Conservation (phyloP, 768 basidiomycete genomes). For the Clavaria fumosa region DNA sequence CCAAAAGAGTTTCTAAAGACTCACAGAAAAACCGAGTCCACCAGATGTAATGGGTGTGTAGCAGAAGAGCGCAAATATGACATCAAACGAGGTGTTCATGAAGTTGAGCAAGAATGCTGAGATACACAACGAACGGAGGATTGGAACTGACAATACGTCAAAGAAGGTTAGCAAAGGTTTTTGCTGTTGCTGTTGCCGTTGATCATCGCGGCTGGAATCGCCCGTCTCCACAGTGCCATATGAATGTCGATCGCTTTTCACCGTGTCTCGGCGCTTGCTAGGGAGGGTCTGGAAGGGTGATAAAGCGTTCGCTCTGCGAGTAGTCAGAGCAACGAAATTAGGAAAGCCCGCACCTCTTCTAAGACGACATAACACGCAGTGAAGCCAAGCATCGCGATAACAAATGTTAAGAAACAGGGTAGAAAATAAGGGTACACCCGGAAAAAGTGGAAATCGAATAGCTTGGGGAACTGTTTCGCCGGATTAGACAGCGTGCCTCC, state of each 20-base stretch:
- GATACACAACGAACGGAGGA: constrained; percentile 32
- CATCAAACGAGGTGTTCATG: constrained; percentile 38
- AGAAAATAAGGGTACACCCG: constrained; percentile 41
- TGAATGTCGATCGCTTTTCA: too few species aligned
- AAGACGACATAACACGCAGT: constrained; percentile 30
- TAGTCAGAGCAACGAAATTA: too few species aligned
- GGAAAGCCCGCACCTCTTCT: too few species aligned
- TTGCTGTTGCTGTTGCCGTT: too few species aligned
- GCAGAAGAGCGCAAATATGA: constrained; percentile 48
- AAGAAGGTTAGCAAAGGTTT: constrained; percentile 18
- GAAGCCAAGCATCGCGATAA: constrained; percentile 25
- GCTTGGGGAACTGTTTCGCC: constrained; percentile 27
- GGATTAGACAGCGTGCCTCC: constrained; percentile 46
- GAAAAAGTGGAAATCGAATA: constrained; percentile 30
- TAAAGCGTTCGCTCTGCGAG: too few species aligned
- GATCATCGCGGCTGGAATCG: too few species aligned
- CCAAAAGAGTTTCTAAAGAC: constrained; percentile 7
- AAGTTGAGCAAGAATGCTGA: constrained; percentile 38
- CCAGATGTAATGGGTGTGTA: constrained; percentile 40
- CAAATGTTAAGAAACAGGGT: constrained; percentile 33
- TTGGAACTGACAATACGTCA: constrained; percentile 32
- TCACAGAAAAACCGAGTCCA: constrained; percentile 24
- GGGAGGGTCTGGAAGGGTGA: too few species aligned
- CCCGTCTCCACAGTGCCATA: too few species aligned
- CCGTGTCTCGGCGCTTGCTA: too few species aligned